Conservation (phyloP, 2,329 filamentous ascomycete species). For the Colletotrichum melonis region DNA sequence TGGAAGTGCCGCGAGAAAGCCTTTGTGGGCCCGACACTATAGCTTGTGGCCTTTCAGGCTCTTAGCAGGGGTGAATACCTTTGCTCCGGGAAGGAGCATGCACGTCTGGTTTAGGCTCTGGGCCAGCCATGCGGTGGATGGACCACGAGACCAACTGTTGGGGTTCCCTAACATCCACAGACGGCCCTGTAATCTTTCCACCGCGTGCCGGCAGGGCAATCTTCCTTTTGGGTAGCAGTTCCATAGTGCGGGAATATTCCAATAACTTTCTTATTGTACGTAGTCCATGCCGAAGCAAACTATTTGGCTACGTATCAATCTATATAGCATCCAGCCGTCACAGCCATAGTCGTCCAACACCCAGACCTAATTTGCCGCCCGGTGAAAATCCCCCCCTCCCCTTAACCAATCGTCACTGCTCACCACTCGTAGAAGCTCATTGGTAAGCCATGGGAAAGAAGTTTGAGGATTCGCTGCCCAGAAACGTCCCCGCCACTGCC, state of each 20-base stretch:
- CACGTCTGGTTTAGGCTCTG: background rate
- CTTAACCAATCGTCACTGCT: background rate
- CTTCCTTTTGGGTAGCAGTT: background rate
- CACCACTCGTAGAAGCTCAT: background rate
- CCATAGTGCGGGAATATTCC: background rate
- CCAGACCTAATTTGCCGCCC: background rate
- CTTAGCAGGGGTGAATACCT: background rate
- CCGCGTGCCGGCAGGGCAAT: too few species aligned
- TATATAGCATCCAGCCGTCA: too few species aligned
- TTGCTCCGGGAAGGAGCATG: background rate
- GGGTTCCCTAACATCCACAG: too few species aligned
- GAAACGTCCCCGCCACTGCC: background rate
- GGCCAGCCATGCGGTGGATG: background rate
- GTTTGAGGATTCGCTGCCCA: background rate
- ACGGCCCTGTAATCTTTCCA: too few species aligned
- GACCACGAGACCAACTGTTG: too few species aligned
- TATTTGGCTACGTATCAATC: background rate
- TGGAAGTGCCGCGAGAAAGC: too few species aligned
- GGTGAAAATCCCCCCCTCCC: background rate
- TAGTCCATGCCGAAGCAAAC: background rate
- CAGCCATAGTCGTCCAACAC: background rate
- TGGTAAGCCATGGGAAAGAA: fast-evolving
- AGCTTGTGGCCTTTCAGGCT: background rate
- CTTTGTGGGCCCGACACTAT: background rate
- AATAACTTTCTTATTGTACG: background rate